Evolutionary conservation across 1,284 basidiomycete genomes (phyloP), one percentile per base, ranked within the genome.

Genomic region (Ustilago sp.): DNA sequence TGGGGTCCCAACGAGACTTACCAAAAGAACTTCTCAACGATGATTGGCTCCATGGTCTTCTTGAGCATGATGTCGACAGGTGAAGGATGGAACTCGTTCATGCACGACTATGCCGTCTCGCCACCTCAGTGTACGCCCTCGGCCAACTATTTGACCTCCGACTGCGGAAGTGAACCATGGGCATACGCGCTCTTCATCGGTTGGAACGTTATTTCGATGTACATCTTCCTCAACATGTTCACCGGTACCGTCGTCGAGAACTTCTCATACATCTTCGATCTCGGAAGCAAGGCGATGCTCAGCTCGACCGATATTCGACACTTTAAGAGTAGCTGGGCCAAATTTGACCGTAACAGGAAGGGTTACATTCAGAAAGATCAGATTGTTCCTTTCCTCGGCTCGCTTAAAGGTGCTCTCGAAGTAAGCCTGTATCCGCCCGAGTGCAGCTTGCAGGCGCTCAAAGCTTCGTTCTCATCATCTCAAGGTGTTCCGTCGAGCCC

Each of bases 161-260:
- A 99, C 86, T 99, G 96, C 80, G 96, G 96, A 13, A 95, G 93
- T 80, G 86, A 89, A 8, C 88, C 88, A 4, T 97, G 95, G 92
- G 92, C 95, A 0, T 95, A 92, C 85, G 89, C 90, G 0, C 88
- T 99, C 34, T 98, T 98, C 88, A 97, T 98, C 80, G 90, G 92
- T 0, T 99, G 96, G 96, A 98, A 98, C 85, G 88, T 99, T 45
- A 88, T 98, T 56, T 95, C 93, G 89, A 98, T 98, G 94, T 43
- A 61, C 69, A 77, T 75, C 69, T 95, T 98, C 87, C 90, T 94
- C 80, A 97, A 97, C 88, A 92, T 81, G 65, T 64, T 81, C 50
- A 72, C 78, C 89, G 92, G 92, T 92, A 94, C 95, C 73, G 93
- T 98, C 64, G 95, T 98, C 80, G 93, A 98, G 86, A 97, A 93